phyloP scores from a whole-genome alignment of 306 rosid species.

The Crataegus laevigata region DNA sequence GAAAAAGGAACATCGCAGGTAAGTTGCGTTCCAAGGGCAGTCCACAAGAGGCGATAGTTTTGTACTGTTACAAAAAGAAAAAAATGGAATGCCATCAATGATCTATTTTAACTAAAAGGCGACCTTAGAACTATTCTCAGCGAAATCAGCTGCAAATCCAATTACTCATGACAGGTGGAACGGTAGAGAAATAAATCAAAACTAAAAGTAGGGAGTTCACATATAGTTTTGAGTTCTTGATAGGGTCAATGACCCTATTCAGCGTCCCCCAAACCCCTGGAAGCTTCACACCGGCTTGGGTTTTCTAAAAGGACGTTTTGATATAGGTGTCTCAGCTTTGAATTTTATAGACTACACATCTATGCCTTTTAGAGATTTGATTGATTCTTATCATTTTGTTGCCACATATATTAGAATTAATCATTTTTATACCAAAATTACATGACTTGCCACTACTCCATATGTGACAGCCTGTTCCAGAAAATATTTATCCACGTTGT shows the following conservation, averaged over 20 bases:
- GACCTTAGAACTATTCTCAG: background rate
- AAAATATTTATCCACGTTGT: no score
- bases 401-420: no score
- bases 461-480: no score
- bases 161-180: background rate
- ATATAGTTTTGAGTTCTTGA: constrained; percentile 44
- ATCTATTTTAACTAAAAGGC: constrained; percentile 9
- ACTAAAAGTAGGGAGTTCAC: constrained; percentile 8
- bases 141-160: background rate
- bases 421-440: no score
- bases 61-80: constrained; percentile 36
- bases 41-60: constrained; percentile 70
- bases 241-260: constrained; percentile 52
- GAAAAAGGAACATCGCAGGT: constrained; percentile 90
- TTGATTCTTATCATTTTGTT: no score
- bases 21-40: constrained; percentile 94
- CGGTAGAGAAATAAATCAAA: constrained; percentile 14
- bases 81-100: background rate
- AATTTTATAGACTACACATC: no score
- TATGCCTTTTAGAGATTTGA: no score
- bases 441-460: no score
- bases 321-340: no score
- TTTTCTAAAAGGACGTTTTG: no score
- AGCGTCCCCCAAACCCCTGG: constrained; percentile 83
- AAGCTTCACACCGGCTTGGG: constrained; percentile 46